phyloP scores from a whole-genome alignment of 805 yeast species.

The Monosporozyma aerobia region DNA sequence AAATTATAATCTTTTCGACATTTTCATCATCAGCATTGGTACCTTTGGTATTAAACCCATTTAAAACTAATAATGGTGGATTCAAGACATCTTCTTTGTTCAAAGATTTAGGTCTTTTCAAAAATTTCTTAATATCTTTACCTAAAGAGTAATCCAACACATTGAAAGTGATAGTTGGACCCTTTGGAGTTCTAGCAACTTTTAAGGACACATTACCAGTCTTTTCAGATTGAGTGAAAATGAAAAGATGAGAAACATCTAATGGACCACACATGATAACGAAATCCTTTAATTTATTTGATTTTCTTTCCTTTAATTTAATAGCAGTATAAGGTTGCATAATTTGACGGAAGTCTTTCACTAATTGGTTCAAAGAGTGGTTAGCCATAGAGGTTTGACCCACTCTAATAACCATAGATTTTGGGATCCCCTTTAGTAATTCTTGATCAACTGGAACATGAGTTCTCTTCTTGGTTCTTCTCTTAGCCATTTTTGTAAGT shows the following conservation, averaged over 20 bases:
- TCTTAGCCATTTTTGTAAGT: constrained; percentile 36
- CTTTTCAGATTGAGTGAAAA: constrained; percentile 72
- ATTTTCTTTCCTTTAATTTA: constrained; percentile 73
- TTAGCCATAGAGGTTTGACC: constrained; percentile 51
- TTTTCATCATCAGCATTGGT: constrained; percentile 27
- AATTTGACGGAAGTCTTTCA: constrained; percentile 73
- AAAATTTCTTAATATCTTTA: constrained; percentile 64
- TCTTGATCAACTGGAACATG: constrained; percentile 54
- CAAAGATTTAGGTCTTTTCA: constrained; percentile 71
- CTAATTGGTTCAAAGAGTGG: constrained; percentile 75
- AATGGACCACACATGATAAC: constrained; percentile 98
- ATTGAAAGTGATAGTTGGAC: constrained; percentile 84
- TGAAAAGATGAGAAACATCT: constrained; percentile 80
- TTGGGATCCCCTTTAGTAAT: constrained; percentile 65
- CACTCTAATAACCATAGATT: constrained; percentile 87
- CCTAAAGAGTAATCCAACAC: constrained; percentile 69
- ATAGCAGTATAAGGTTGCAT: constrained; percentile 98
- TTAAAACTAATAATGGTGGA: constrained; percentile 88
- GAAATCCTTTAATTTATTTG: constrained; percentile 82
- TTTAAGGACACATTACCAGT: constrained; percentile 77
- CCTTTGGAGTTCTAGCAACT: constrained; percentile 81
- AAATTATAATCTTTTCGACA: constrained; percentile 74
- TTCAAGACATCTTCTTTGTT: constrained; percentile 57
- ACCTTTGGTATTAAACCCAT: constrained; percentile 54
- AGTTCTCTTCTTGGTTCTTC: constrained; percentile 76